phyloP scores from a whole-genome alignment of 2,329 filamentous ascomycete species.

The Knufia petricola region DNA sequence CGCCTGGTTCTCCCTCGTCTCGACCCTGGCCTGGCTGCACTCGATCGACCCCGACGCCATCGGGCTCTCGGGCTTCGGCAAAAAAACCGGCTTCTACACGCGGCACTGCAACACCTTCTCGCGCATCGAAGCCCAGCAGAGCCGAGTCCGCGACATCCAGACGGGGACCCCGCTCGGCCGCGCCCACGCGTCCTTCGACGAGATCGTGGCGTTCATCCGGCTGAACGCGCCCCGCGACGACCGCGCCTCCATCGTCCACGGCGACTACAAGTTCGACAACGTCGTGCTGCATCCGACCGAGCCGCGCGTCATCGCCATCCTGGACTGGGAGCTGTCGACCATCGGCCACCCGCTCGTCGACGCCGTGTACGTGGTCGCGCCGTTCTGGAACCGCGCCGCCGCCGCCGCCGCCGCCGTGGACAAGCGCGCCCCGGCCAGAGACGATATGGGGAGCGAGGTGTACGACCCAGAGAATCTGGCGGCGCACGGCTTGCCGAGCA shows the following conservation, averaged over 20 bases:
- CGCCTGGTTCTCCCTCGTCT: conserved; percentile 15
- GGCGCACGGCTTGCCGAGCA: conserved; percentile 12
- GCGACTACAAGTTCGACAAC: conserved; percentile 81
- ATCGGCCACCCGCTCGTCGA: conserved; percentile 64
- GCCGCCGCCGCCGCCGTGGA: not conserved
- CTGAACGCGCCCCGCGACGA: conserved; percentile 61
- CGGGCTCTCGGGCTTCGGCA: conserved; percentile 58
- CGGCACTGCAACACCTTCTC: conserved; percentile 71
- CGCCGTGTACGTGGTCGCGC: conserved; percentile 11
- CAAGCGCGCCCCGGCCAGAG: conserved; percentile 5
- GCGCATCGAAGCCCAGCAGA: conserved; percentile 63
- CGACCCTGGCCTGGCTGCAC: conserved; percentile 66
- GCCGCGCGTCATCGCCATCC: conserved; percentile 68
- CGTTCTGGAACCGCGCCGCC: conserved; percentile 13
- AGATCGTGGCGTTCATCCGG: conserved; percentile 61
- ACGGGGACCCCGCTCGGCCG: conserved; percentile 59
- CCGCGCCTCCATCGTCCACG: conserved; percentile 65
- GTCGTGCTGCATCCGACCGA: conserved; percentile 70
- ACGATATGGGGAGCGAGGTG: too few species aligned
- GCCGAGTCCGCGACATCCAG: conserved; percentile 58
- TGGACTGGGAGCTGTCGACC: conserved; percentile 91
- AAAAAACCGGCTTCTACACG: conserved; percentile 59
- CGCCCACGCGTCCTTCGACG: conserved; percentile 51
- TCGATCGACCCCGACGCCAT: conserved; percentile 51
- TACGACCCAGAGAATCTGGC: conserved; percentile 10